Evolutionary conservation across 2,329 filamentous ascomycete species (phyloP).

Genomic region (Trichoderma sp.): DNA sequence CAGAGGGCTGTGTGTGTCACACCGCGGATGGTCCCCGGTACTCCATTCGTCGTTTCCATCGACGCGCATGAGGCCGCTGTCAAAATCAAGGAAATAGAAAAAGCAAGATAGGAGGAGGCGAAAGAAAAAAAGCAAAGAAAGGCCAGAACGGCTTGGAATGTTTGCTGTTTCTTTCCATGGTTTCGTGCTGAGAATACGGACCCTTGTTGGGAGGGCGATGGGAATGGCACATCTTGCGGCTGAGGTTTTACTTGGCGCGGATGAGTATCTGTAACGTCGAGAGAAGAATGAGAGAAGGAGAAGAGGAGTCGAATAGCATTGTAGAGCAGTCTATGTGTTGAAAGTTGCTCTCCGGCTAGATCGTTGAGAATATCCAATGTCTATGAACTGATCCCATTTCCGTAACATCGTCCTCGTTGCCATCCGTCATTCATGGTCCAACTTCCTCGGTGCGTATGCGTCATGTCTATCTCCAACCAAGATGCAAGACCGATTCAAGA

Average conservation of each 20-base stretch:
- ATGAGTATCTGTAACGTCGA: neutral
- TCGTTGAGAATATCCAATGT: neutral
- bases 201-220: conserved; percentile 2
- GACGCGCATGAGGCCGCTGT: neutral
- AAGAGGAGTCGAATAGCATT: neutral
- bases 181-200: neutral
- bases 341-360: neutral
- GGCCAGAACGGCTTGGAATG: neutral
- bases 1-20: neutral
- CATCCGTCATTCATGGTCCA: neutral
- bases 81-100: neutral
- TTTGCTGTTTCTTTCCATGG: neutral
- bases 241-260: neutral
- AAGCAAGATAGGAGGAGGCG: neutral
- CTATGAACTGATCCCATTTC: neutral
- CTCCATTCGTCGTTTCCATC: neutral
- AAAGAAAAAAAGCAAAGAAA: neutral
- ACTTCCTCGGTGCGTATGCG: neutral
- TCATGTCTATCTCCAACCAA: neutral
- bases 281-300: neutral
- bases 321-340: conserved; percentile 1
- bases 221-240: conserved; percentile 15
- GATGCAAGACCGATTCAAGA: neutral
- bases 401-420: neutral
- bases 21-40: neutral